A percentile compares a stretch with the other conserved stretches of the same genome.
These are phyloP conservation scores for Didymella keratinophila DNA, from an alignment of 2,329 filamentous ascomycete genomes.

Conservation along the genomic window DNA sequence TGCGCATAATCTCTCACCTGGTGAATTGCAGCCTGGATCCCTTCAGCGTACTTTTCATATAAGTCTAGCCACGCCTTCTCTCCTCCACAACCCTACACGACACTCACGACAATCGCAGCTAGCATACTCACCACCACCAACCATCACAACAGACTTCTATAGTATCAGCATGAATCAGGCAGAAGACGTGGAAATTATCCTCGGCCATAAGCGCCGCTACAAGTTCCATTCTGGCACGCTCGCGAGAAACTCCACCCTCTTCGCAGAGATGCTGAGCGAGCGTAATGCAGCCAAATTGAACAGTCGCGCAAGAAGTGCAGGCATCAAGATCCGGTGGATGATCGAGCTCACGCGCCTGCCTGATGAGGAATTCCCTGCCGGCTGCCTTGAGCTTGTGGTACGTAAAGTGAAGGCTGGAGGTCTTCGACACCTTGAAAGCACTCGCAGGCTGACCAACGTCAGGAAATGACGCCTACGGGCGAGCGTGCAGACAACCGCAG, in stretches of 20 bases:
- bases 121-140: too few relatives aligned
- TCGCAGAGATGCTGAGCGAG: conserved; percentile 43
- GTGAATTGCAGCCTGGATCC: too few relatives aligned
- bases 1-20: too few relatives aligned
- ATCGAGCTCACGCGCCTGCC: conserved; percentile 43
- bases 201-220: conserved; percentile 41
- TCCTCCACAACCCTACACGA: too few relatives aligned
- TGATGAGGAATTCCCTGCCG: conserved; percentile 27
- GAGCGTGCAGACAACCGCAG: conserved; percentile 30
- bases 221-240: conserved; percentile 48
- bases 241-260: conserved; percentile 42
- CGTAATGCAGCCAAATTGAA: conserved; percentile 38
- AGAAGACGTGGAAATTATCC: conserved; percentile 47
- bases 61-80: too few relatives aligned
- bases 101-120: too few relatives aligned
- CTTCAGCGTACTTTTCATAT: too few relatives aligned
- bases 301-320: conserved; percentile 33
- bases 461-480: conserved; percentile 49
- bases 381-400: conserved; percentile 41
- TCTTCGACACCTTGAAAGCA: neutral
- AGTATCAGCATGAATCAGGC: conserved; percentile 37
- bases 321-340: conserved; percentile 43
- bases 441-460: conserved; percentile 2
- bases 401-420: neutral
- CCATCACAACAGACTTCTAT: too few relatives aligned